Evolutionary conservation across 2,329 filamentous ascomycete species (phyloP).

Genomic region (Penicillium glabrum): DNA sequence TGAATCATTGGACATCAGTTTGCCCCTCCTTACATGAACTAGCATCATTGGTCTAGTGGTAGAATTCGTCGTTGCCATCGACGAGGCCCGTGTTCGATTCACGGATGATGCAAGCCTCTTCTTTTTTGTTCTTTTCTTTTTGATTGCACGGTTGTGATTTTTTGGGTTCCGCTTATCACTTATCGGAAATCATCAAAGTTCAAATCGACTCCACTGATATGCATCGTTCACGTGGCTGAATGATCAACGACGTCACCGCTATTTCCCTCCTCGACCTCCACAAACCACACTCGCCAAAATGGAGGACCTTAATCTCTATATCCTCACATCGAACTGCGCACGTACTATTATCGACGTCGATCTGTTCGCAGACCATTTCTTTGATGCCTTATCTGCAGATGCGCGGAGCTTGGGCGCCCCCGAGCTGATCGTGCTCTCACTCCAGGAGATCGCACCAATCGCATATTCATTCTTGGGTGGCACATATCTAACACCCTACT

Average conservation of each 20-base stretch:
- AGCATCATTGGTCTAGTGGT: constrained; percentile 48
- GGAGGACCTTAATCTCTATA: constrained; percentile 66
- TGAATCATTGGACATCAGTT: constrained; percentile 6
- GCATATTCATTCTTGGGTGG: constrained; percentile 82
- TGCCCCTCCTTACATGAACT: constrained; percentile 8
- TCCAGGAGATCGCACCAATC: constrained; percentile 89
- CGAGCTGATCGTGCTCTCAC: constrained; percentile 64
- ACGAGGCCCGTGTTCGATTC: constrained; percentile 50
- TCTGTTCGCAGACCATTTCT: constrained; percentile 70
- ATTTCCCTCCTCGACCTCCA: background rate
- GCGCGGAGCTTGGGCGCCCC: constrained; percentile 54
- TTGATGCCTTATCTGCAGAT: constrained; percentile 53
- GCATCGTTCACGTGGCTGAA: constrained; percentile 10
- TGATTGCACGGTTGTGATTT: background rate
- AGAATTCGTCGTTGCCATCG: constrained; percentile 49
- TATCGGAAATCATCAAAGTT: background rate
- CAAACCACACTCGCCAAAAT: constrained; percentile 20
- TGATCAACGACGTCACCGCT: constrained; percentile 57
- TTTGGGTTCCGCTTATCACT: background rate
- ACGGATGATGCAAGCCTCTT: constrained; percentile 37
- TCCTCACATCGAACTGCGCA: constrained; percentile 88
- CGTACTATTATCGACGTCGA: constrained; percentile 68
- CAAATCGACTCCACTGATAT: background rate
- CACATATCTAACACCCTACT: constrained; percentile 73
- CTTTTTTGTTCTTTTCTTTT: constrained; percentile 6